These are phyloP conservation scores for Penicillium herquei DNA, from an alignment of 495 filamentous ascomycete genomes.

Conservation along the genomic window DNA sequence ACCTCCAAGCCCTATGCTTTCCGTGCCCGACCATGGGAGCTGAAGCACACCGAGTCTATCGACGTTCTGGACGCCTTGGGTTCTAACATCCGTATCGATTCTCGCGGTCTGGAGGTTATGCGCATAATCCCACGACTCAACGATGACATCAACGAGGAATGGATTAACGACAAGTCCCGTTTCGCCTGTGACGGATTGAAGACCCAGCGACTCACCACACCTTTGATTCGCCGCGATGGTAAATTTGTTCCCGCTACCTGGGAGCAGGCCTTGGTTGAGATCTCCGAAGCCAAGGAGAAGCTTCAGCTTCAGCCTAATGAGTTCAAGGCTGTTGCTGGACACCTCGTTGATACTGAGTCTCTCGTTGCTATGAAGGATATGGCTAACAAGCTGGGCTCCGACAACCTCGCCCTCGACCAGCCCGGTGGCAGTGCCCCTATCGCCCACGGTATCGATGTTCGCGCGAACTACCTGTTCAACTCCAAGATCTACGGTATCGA, in stretches of 20 bases:
- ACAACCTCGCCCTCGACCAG: slow-evolving; percentile 92
- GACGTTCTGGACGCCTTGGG: slow-evolving; percentile 92
- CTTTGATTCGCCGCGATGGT: slow-evolving; percentile 80
- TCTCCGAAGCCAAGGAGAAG: slow-evolving; percentile 70
- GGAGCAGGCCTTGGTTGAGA: slow-evolving; percentile 90
- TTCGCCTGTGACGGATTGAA: slow-evolving; percentile 97
- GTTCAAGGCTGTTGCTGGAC: slow-evolving; percentile 92
- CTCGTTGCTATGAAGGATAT: slow-evolving; percentile 96
- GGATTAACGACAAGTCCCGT: slow-evolving; percentile 97
- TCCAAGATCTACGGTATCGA: slow-evolving; percentile 90
- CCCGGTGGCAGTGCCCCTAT: slow-evolving; percentile 78
- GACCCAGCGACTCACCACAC: slow-evolving; percentile 90
- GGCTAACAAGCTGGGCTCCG: slow-evolving; percentile 90
- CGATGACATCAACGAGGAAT: slow-evolving; percentile 98
- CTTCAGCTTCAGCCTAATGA: slow-evolving; percentile 81
- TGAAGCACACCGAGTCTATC: slow-evolving; percentile 89
- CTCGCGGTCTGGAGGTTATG: slow-evolving; percentile 95
- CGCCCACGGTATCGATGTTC: slow-evolving; percentile 90
- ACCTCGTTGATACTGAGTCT: slow-evolving; percentile 85
- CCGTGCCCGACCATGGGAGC: slow-evolving; percentile 93
- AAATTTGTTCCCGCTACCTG: slow-evolving; percentile 88
- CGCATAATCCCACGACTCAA: slow-evolving; percentile 87
- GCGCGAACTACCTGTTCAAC: slow-evolving; percentile 95
- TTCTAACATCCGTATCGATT: slow-evolving; percentile 90
- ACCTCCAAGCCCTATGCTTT: slow-evolving; percentile 98